A percentile compares a stretch with the other conserved stretches of the same genome.
Evolutionary conservation across 768 basidiomycete genomes (phyloP).

Genomic region (Suillus subalutaceus): DNA sequence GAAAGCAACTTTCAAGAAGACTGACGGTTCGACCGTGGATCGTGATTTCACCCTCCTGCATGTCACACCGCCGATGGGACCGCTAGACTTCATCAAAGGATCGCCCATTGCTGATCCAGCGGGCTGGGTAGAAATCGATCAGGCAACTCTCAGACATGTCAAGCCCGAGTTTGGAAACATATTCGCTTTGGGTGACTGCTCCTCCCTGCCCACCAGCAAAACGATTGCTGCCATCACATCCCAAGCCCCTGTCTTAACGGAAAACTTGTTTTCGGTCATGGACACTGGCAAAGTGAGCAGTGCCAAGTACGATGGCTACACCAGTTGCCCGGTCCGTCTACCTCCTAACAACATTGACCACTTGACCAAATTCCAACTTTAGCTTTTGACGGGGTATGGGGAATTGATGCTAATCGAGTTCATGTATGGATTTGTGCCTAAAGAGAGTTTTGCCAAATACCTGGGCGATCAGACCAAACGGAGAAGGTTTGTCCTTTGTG

Average conservation of each 20-base stretch:
- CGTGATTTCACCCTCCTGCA: slow-evolving; percentile 85
- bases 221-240: slow-evolving; percentile 93
- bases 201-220: slow-evolving; percentile 92
- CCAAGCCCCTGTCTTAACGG: slow-evolving; percentile 87
- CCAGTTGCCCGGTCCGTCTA: slow-evolving; percentile 77
- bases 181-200: slow-evolving; percentile 91
- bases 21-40: slow-evolving; percentile 67
- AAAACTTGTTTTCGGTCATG: slow-evolving; percentile 81
- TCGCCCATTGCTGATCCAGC: slow-evolving; percentile 77
- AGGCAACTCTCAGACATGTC: slow-evolving; percentile 77
- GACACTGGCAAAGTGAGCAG: slow-evolving; percentile 68
- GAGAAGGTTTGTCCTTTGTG: slow-evolving; percentile 53
- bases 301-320: slow-evolving; percentile 87
- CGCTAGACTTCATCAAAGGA: slow-evolving; percentile 75
- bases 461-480: slow-evolving; percentile 79
- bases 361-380: slow-evolving; percentile 10
- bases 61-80: slow-evolving; percentile 91
- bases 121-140: slow-evolving; percentile 91
- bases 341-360: slow-evolving; percentile 7
- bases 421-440: slow-evolving; percentile 86
- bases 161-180: slow-evolving; percentile 83
- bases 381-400: slow-evolving; percentile 83
- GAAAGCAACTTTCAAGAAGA: slow-evolving; percentile 83
- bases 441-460: slow-evolving; percentile 76
- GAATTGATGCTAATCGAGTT: slow-evolving; percentile 90